These are phyloP conservation scores for Lablab purpureus DNA, from an alignment of 306 rosid genomes.

Conservation along the genomic window DNA sequence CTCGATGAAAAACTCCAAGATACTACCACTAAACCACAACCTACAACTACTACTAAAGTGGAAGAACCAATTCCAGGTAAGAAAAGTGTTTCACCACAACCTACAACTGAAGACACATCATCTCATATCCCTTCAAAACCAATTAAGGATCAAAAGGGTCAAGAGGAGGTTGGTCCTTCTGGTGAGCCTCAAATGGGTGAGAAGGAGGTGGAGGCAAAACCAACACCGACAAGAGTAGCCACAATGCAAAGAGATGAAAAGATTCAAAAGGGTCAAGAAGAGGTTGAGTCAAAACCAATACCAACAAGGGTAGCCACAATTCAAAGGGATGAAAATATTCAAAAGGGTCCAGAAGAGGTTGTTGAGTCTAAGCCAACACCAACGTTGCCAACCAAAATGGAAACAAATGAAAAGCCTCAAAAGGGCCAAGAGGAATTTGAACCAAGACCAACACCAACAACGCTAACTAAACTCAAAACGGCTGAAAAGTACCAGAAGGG, in stretches of 20 bases:
- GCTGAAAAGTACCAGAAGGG: constrained; percentile 22
- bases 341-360: constrained; percentile 41
- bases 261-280: constrained; percentile 20
- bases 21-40: constrained; percentile 24
- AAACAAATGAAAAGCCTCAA: background rate
- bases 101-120: constrained; percentile 5
- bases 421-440: too few species aligned
- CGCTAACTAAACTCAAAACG: background rate
- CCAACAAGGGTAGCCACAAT: background rate
- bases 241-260: constrained; percentile 34
- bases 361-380: constrained; percentile 4
- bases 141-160: constrained; percentile 29
- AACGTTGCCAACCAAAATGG: background rate
- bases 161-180: background rate
- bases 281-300: constrained; percentile 1
- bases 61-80: constrained; percentile 28
- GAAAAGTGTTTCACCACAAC: constrained; percentile 32
- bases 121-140: constrained; percentile 27
- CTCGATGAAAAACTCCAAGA: constrained; percentile 20
- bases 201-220: constrained; percentile 43
- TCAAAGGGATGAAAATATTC: background rate
- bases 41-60: constrained; percentile 7
- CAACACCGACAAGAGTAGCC: constrained; percentile 1
- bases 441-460: constrained; percentile 16
- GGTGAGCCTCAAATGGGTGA: constrained; percentile 12